Conservation (phyloP, 169 alveolate species). For the Miamiensis avidus region DNA sequence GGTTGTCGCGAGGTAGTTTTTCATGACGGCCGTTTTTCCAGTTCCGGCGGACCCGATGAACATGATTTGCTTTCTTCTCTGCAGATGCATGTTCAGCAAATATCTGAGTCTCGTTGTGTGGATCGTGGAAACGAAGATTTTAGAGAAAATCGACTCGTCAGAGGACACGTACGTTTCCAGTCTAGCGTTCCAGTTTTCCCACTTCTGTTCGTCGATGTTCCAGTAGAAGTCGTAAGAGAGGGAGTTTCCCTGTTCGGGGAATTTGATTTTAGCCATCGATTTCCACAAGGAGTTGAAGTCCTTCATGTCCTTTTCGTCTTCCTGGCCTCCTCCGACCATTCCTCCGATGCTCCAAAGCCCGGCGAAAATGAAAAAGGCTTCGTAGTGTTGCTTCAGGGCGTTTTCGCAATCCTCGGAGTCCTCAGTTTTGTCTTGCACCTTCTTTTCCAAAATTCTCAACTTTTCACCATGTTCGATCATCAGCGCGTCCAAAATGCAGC, state of each 20-base stretch:
- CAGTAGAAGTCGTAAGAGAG: slow-evolving; percentile 90
- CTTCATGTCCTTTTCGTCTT: slow-evolving; percentile 82
- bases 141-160: slow-evolving; percentile 68
- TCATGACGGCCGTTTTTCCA: slow-evolving; percentile 93
- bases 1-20: slow-evolving; percentile 87
- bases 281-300: slow-evolving; percentile 80
- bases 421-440: slow-evolving; percentile 54
- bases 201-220: slow-evolving; percentile 74
- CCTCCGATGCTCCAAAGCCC: slow-evolving; percentile 96
- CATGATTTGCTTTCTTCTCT: slow-evolving; percentile 85
- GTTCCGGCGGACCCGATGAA: slow-evolving; percentile 91
- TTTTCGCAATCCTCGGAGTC: slow-evolving; percentile 60
- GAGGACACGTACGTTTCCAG: slow-evolving; percentile 62
- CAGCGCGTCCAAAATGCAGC: slow-evolving; percentile 86
- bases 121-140: slow-evolving; percentile 80
- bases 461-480: slow-evolving; percentile 77
- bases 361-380: slow-evolving; percentile 92
- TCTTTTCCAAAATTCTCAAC: slow-evolving; percentile 74
- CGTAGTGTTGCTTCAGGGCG: slow-evolving; percentile 90
- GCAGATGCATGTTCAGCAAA: slow-evolving; percentile 83
- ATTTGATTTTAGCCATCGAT: slow-evolving; percentile 82
- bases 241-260: slow-evolving; percentile 95
- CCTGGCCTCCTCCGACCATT: slow-evolving; percentile 75
- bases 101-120: slow-evolving; percentile 84
- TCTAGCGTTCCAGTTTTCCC: slow-evolving; percentile 72